Evolutionary conservation across 495 filamentous ascomycete species (phyloP).

Genomic region (Neurospora sp.): DNA sequence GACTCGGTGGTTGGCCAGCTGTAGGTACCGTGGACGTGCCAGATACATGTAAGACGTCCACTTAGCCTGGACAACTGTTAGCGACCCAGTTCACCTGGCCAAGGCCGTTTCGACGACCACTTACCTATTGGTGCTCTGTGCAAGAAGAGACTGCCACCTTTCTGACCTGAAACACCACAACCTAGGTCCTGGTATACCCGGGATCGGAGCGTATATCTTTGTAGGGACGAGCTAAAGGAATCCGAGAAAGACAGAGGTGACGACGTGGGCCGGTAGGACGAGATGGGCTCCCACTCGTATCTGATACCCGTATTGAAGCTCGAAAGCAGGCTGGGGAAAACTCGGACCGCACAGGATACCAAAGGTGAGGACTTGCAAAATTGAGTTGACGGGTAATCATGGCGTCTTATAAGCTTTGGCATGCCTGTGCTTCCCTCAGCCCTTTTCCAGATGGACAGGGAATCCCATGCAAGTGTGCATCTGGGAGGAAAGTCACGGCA

Average conservation of each 20-base stretch:
- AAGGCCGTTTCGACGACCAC: not conserved
- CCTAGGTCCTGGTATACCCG: not conserved
- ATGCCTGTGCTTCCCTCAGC: not conserved
- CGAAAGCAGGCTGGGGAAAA: not conserved
- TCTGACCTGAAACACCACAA: not conserved
- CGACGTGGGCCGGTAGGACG: not conserved
- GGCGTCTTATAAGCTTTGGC: not conserved
- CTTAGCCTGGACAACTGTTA: not conserved
- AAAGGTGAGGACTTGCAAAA: not conserved
- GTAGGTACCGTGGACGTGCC: not conserved
- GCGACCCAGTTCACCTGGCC: not conserved
- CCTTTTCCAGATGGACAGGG: not conserved
- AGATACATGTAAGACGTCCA: not conserved
- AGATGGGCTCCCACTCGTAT: not conserved
- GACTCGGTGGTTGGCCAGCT: conserved; percentile 19
- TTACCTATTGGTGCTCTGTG: not conserved
- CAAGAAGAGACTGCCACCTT: not conserved
- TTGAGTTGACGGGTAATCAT: not conserved
- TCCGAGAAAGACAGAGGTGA: not conserved
- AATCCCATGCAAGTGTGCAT: not conserved
- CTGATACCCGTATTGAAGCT: not conserved
- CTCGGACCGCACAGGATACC: not conserved
- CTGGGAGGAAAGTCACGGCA: not conserved
- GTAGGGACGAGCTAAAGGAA: not conserved
- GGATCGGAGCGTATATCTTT: not conserved